Conservation (phyloP, 139 green algal species). For the Penium margaritaceum region DNA sequence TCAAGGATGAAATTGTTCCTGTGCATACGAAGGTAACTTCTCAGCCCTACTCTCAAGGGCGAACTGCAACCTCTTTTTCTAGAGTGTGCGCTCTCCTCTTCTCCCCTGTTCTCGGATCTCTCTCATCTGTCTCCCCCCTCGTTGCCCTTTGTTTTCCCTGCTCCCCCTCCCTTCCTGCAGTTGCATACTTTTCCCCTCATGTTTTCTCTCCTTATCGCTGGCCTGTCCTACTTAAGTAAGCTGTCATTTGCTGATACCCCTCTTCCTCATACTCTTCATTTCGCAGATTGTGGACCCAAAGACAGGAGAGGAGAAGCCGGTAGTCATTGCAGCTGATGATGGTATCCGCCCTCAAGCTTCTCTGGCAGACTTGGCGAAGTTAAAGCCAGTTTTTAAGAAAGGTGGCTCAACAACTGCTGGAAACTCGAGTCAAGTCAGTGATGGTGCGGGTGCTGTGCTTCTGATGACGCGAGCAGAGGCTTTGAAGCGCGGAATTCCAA, state of each 20-base stretch:
- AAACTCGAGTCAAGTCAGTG: constrained; percentile 71
- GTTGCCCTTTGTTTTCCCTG: not conserved
- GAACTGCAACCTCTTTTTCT: no score
- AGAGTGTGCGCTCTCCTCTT: no score
- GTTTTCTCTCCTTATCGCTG: no score
- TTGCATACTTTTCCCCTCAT: not conserved
- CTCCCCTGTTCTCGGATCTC: no score
- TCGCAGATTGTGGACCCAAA: constrained; percentile 59
- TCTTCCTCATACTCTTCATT: not conserved
- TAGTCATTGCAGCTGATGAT: constrained; percentile 78
- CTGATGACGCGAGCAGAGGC: constrained; percentile 90
- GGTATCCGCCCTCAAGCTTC: constrained; percentile 74
- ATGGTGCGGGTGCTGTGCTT: constrained; percentile 82
- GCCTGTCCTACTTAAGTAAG: not conserved
- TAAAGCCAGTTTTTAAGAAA: constrained; percentile 87
- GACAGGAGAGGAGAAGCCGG: constrained; percentile 63
- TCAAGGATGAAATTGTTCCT: constrained; percentile 90
- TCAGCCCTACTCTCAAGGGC: no score
- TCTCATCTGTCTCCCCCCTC: no score
- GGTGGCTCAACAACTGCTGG: constrained; percentile 86
- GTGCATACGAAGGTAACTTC: constrained; percentile 75
- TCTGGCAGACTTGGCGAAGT: constrained; percentile 58
- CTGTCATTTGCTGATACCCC: not conserved
- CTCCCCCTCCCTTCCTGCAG: no score
- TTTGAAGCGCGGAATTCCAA: constrained; percentile 64